Conservation (phyloP, 2,329 filamentous ascomycete genomes). For the Aspergillus bombycis region DNA sequence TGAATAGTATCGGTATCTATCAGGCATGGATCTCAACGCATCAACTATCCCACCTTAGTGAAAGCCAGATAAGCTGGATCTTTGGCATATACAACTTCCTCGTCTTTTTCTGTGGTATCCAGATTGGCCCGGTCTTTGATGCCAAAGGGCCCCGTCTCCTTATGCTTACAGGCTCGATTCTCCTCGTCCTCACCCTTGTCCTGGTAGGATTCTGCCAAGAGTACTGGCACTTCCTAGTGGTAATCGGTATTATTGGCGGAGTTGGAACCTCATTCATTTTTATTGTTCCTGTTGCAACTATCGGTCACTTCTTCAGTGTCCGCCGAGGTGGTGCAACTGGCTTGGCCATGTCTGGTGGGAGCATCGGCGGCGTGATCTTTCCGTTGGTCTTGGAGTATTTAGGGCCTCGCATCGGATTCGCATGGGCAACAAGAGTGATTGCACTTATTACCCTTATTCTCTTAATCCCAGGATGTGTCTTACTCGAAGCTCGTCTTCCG, state of each 20-base stretch:
- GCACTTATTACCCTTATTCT: conserved; percentile 37
- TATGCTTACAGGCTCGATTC: conserved; percentile 25
- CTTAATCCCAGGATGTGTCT: conserved; percentile 27
- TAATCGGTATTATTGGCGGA: conserved; percentile 44
- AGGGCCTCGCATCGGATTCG: conserved; percentile 34
- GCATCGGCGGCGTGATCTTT: conserved; percentile 37
- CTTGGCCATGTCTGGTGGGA: conserved; percentile 36
- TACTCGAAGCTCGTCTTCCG: conserved; percentile 18
- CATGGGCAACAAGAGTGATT: conserved; percentile 42
- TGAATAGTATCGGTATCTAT: conserved; percentile 38
- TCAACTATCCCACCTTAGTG: conserved; percentile 14
- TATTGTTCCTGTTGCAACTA: conserved; percentile 30
- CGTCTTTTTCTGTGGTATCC: conserved; percentile 30
- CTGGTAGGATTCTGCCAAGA: conserved; percentile 18
- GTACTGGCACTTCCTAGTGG: conserved; percentile 51
- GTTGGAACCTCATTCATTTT: conserved; percentile 42
- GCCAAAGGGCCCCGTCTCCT: conserved; percentile 28
- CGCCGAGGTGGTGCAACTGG: conserved; percentile 37
- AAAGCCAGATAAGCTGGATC: conserved; percentile 32
- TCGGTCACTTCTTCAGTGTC: conserved; percentile 37
- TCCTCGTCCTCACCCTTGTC: conserved; percentile 17
- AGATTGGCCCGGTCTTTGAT: conserved; percentile 37
- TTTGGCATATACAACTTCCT: conserved; percentile 34
- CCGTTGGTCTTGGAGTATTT: conserved; percentile 34
- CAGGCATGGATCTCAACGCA: conserved; percentile 23